phyloP scores from a whole-genome alignment of 352 stramenopile species.

The Phytophthora litchii region DNA sequence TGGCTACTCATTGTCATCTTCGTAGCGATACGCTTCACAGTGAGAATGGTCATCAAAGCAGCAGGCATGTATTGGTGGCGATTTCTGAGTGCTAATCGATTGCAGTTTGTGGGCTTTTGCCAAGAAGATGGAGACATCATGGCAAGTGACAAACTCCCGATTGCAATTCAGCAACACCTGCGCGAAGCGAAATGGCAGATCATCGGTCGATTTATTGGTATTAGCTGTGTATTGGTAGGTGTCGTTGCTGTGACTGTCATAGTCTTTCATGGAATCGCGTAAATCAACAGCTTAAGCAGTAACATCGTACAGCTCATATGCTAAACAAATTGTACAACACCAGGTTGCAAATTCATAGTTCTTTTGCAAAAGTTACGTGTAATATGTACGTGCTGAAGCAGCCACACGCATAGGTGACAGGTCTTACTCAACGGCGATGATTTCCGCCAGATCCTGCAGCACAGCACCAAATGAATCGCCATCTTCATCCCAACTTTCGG shows the following conservation, averaged over 20 bases:
- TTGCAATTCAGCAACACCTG: slow-evolving; percentile 45
- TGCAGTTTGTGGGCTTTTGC: slow-evolving; percentile 67
- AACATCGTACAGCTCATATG: too few species aligned
- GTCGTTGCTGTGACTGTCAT: slow-evolving; percentile 18
- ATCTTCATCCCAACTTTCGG: slow-evolving; percentile 14
- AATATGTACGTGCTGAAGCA: slow-evolving; percentile 3
- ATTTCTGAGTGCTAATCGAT: slow-evolving; percentile 52
- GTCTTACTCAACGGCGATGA: slow-evolving; percentile 43
- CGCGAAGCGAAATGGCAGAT: slow-evolving; percentile 52
- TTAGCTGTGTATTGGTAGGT: slow-evolving; percentile 25
- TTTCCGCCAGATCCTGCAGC: slow-evolving; percentile 39
- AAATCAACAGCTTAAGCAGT: neutral
- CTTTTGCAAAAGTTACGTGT: neutral
- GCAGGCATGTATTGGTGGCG: slow-evolving; percentile 60
- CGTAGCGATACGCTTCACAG: slow-evolving; percentile 47
- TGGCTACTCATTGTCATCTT: slow-evolving; percentile 64
- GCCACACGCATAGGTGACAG: neutral
- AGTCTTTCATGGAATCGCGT: slow-evolving; percentile 25
- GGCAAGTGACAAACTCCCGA: slow-evolving; percentile 34
- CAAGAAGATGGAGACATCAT: slow-evolving; percentile 54
- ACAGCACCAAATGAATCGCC: slow-evolving; percentile 27
- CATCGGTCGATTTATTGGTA: slow-evolving; percentile 36
- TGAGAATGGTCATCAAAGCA: slow-evolving; percentile 54
- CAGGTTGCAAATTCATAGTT: neutral
- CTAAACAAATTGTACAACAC: neutral